Conservation (phyloP, 768 basidiomycete genomes). For the Kwoniella newhampshirensis region DNA sequence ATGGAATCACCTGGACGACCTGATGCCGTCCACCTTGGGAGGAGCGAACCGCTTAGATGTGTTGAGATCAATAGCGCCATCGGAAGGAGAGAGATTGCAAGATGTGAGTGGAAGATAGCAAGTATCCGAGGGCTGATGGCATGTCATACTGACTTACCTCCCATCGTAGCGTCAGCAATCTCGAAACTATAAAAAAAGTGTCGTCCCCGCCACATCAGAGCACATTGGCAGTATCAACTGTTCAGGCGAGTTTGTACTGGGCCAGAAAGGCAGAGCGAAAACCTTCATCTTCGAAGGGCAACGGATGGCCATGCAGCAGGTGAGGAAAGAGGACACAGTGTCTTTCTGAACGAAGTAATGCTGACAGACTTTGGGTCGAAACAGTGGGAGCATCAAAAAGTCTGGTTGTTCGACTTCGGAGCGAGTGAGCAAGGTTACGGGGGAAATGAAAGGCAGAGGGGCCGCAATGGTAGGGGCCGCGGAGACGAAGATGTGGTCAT, state of each 20-base stretch:
- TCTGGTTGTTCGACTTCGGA: too few species aligned
- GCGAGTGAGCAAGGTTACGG: too few species aligned
- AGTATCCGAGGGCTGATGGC: not conserved
- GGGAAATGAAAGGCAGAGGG: too few species aligned
- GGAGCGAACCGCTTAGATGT: not conserved
- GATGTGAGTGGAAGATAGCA: not conserved
- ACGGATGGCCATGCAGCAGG: constrained; percentile 7
- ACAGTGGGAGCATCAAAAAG: too few species aligned
- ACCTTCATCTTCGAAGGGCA: constrained; percentile 3
- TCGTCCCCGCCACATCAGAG: not conserved
- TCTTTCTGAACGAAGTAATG: too few species aligned
- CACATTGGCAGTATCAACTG: constrained; percentile 1
- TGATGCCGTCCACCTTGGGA: not conserved
- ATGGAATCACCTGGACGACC: not conserved
- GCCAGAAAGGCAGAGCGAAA: not conserved
- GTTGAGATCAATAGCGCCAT: not conserved
- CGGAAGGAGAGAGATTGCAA: not conserved
- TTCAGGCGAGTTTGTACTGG: not conserved
- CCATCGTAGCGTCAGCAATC: constrained; percentile 1
- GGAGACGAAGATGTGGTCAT: too few species aligned
- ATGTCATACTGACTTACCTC: too few species aligned
- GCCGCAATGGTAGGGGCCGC: too few species aligned
- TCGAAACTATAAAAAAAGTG: not conserved
- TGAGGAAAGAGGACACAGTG: not conserved
- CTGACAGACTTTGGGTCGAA: too few species aligned